phyloP scores from a whole-genome alignment of 2,329 filamentous ascomycete species.

The Alternaria brassicicola region DNA sequence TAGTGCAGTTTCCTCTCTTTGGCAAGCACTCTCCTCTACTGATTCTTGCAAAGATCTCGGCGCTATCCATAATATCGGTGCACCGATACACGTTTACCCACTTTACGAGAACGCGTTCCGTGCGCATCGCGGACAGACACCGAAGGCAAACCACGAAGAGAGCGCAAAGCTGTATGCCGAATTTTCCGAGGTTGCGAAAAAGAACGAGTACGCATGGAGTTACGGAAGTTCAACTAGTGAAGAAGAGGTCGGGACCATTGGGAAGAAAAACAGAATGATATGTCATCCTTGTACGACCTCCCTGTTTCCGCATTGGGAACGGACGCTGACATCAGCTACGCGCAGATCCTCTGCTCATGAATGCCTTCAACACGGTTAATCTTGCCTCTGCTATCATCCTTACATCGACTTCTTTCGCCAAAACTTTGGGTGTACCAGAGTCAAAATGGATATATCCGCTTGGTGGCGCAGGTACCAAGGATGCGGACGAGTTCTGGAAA shows the following conservation, averaged over 20 bases:
- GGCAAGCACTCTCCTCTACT: conserved; percentile 19
- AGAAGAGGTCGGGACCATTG: conserved; percentile 61
- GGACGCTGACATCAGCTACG: neutral
- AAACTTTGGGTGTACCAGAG: conserved; percentile 60
- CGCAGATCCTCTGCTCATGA: conserved; percentile 72
- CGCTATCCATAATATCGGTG: conserved; percentile 63
- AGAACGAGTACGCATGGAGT: conserved; percentile 64
- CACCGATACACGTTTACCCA: conserved; percentile 71
- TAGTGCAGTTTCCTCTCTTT: conserved; percentile 44
- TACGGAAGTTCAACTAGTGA: conserved; percentile 57
- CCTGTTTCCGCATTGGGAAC: neutral
- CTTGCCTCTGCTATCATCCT: conserved; percentile 66
- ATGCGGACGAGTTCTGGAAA: conserved; percentile 67
- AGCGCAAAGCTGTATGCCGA: conserved; percentile 65
- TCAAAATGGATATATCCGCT: conserved; percentile 68
- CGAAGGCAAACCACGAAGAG: conserved; percentile 63
- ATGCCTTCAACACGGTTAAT: conserved; percentile 73
- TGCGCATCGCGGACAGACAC: conserved; percentile 61
- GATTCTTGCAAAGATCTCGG: conserved; percentile 56
- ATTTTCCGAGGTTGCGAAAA: conserved; percentile 63
- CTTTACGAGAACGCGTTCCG: conserved; percentile 70
- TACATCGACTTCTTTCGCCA: conserved; percentile 63
- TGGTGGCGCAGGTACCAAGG: conserved; percentile 67
- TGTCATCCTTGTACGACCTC: conserved; percentile 65
- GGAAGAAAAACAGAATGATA: conserved; percentile 68